These are phyloP conservation scores for Dictyostelium capitatum DNA, from an alignment of 78 protist genomes.

Conservation along the genomic window DNA sequence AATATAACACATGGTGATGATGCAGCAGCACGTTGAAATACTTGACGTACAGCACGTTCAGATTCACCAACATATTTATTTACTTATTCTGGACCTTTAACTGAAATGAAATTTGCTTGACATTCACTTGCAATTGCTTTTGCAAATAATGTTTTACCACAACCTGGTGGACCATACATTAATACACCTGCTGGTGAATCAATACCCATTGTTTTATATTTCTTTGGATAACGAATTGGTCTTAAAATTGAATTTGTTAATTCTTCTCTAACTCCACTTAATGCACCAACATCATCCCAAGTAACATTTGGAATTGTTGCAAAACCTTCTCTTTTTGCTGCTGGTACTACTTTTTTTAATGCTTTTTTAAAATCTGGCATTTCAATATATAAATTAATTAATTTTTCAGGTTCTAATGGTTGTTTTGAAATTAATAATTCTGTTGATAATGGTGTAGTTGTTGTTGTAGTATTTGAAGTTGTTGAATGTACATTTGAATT, in stretches of 20 bases:
- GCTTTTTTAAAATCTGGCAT: slow-evolving; percentile 94
- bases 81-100: slow-evolving; percentile 99
- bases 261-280: slow-evolving; percentile 91
- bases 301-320: slow-evolving; percentile 97
- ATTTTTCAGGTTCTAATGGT: slow-evolving; percentile 35
- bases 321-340: slow-evolving; percentile 97
- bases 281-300: slow-evolving; percentile 98
- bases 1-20: slow-evolving; percentile 98
- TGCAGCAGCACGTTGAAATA: slow-evolving; percentile 94
- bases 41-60: slow-evolving; percentile 98
- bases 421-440: not conserved
- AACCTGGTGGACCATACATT: slow-evolving; percentile 99
- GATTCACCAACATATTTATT: slow-evolving; percentile 99
- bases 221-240: slow-evolving; percentile 83
- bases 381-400: slow-evolving; percentile 64
- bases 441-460: not conserved
- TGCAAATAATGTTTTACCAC: slow-evolving; percentile 99
- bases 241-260: slow-evolving; percentile 81
- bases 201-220: slow-evolving; percentile 70
- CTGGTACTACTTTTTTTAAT: slow-evolving; percentile 94
- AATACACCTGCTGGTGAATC: slow-evolving; percentile 81
- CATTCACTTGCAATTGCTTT: slow-evolving; percentile 96
- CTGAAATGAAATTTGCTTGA: slow-evolving; percentile 96
- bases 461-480: not conserved
- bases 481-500: not conserved